These are phyloP conservation scores for Populus hybrid DNA, from an alignment of 441 rosid species.

Conservation along the genomic window DNA sequence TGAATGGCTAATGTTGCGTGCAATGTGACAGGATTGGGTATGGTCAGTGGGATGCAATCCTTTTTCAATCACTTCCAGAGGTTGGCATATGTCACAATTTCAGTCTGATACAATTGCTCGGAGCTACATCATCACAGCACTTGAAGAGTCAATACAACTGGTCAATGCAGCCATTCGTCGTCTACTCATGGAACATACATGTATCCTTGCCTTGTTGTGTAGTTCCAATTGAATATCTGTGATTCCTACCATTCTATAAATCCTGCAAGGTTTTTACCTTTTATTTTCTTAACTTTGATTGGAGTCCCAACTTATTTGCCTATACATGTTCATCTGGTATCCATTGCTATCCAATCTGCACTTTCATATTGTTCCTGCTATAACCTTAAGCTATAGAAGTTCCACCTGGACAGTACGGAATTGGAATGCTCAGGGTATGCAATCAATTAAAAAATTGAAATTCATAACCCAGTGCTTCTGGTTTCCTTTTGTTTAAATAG, in stretches of 20 bases:
- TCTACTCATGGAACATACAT: conserved; percentile 76
- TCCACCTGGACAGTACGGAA: neutral
- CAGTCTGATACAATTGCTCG: conserved; percentile 91
- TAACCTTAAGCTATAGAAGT: neutral
- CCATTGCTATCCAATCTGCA: neutral
- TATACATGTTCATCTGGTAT: neutral
- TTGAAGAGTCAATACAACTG: conserved; percentile 83
- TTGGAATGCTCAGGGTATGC: neutral
- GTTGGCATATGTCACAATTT: conserved; percentile 87
- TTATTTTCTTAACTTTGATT: neutral
- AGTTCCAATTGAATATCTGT: conserved; percentile 8
- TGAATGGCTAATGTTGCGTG: neutral
- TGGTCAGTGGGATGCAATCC: conserved; percentile 99
- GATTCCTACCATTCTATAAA: neutral
- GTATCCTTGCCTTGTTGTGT: conserved; percentile 66
- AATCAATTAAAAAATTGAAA: neutral
- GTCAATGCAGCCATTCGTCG: conserved; percentile 85
- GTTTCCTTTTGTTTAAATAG: neutral
- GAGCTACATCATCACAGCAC: conserved; percentile 83
- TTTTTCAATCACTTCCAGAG: conserved; percentile 77
- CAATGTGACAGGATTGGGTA: conserved; percentile 76
- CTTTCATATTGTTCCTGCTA: neutral
- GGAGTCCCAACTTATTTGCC: neutral
- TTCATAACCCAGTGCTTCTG: neutral
- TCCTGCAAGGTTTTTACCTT: neutral